These are phyloP conservation scores for Skeletonema potamos DNA, from an alignment of 108 stramenopile species.

Conservation along the genomic window DNA sequence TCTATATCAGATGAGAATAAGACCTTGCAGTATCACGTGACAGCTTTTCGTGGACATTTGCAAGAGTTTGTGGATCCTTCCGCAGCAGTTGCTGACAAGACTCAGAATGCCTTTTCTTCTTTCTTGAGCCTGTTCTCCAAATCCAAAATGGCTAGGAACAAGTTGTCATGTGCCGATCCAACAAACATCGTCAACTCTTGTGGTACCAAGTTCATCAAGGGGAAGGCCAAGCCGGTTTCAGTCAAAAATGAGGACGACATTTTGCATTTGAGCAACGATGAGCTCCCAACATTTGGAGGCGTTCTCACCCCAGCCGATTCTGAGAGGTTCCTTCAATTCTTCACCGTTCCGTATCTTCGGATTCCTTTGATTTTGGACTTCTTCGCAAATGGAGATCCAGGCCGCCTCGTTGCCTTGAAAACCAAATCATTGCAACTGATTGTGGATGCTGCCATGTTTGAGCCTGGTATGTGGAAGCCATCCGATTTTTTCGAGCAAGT, in stretches of 20 bases:
- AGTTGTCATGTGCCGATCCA: constrained; percentile 86
- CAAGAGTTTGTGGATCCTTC: constrained; percentile 73
- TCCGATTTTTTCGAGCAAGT: constrained; percentile 76
- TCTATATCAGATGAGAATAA: constrained; percentile 65
- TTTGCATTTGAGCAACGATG: constrained; percentile 85
- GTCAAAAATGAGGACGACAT: constrained; percentile 94
- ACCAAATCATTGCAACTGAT: constrained; percentile 91
- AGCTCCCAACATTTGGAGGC: constrained; percentile 92
- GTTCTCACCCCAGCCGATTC: constrained; percentile 88
- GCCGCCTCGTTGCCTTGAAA: constrained; percentile 83
- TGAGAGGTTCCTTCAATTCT: constrained; percentile 92
- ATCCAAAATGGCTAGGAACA: constrained; percentile 65
- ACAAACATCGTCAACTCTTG: constrained; percentile 90
- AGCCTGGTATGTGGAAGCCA: constrained; percentile 92
- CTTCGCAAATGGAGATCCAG: constrained; percentile 93
- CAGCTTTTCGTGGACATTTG: constrained; percentile 65
- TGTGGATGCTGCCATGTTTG: constrained; percentile 94
- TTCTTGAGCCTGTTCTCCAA: constrained; percentile 78
- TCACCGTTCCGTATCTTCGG: constrained; percentile 95
- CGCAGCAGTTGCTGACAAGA: constrained; percentile 42
- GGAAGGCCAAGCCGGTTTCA: constrained; percentile 74
- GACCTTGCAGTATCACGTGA: constrained; percentile 65
- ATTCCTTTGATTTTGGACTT: constrained; percentile 96
- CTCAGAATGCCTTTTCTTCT: constrained; percentile 62
- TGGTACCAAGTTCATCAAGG: constrained; percentile 80